Evolutionary conservation across 1,284 basidiomycete species (phyloP), one percentile per base, ranked within the genome.

Genomic region (Cryptococcus floricola): DNA sequence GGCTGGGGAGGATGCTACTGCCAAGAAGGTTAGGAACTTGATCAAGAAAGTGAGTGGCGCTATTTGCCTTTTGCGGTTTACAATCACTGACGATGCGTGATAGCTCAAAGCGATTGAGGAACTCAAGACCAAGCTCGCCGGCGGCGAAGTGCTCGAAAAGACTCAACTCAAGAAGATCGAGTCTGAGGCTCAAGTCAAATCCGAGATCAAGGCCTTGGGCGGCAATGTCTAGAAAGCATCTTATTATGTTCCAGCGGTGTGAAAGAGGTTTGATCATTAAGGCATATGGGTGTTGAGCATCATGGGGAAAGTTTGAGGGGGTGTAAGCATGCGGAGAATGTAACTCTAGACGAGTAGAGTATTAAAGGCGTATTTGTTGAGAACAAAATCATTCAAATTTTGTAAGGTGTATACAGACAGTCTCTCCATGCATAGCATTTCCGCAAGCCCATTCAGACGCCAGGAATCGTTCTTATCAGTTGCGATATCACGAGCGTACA

Each of bases 121-220:
- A 69, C 83, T 97, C 53, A 96, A 96, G 80, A 88, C 91, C 67
- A 90, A 91, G 77, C 82, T 85, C 27, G 86, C 84, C 67, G 84
- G 87, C 47, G 94, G 94, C 1, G 93, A 97, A 74, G 83, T 87
- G 56, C 81, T 97, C 44, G 94, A 97, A 77, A 87, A 86, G 58
- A 97, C 93, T 25, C 94, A 98, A 78, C 76, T 95, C 64, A 89
- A 89, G 81, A 98, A 98, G 83, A 95, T 97, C 66, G 90, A 93
- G 42, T 85, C 86, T 8, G 92, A 96, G 78, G 82, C 75, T 7
- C 87, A 88, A 63, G 90, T 97, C 64, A 80, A 85, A 64, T 85
- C 85, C 70, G 93, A 96, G 79, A 84, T 97, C 45, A 69, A 75
- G 4, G 74, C 75, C 27, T 76, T 86, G 39, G 80, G 67, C n/a